Conservation (phyloP, 306 rosid species). For the Luffa aegyptiaca region DNA sequence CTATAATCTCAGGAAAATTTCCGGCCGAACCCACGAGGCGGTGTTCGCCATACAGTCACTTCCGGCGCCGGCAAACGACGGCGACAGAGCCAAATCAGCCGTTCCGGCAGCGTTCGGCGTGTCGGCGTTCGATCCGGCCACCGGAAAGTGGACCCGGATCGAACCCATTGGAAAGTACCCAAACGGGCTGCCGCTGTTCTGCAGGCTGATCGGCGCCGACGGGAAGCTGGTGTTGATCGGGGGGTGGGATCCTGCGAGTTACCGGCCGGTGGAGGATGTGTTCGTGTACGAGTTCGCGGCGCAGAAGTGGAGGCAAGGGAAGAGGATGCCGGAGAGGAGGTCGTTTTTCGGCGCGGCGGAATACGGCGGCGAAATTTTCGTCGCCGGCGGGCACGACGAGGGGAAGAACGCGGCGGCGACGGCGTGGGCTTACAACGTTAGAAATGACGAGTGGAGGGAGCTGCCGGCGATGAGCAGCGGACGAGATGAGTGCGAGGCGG, state of each 20-base stretch:
- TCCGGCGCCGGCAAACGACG: neutral
- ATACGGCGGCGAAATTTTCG: conserved; percentile 12
- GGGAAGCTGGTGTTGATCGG: conserved; percentile 46
- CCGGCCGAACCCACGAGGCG: conserved; percentile 25
- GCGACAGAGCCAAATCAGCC: conserved; percentile 11
- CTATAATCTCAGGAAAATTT: conserved; percentile 19
- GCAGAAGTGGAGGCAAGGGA: conserved; percentile 29
- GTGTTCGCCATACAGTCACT: conserved; percentile 33
- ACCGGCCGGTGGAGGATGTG: conserved; percentile 34
- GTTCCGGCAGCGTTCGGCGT: conserved; percentile 14
- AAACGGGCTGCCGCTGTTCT: conserved; percentile 36
- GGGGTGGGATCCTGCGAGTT: conserved; percentile 47
- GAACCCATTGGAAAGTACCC: conserved; percentile 33
- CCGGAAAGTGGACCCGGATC: conserved; percentile 24
- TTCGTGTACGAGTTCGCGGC: conserved; percentile 41
- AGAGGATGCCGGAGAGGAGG: conserved; percentile 33
- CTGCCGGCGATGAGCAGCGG: conserved; percentile 27
- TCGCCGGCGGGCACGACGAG: conserved; percentile 50
- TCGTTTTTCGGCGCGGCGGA: conserved; percentile 39
- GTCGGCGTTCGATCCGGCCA: conserved; percentile 28
- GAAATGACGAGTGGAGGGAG: conserved; percentile 32
- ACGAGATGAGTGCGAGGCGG: conserved; percentile 53
- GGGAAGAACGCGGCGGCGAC: conserved; percentile 37
- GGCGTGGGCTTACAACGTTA: conserved; percentile 31
- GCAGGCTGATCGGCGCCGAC: conserved; percentile 30